phyloP scores from a whole-genome alignment of 2,329 filamentous ascomycete species.

The Sporothrix euskadiensis region DNA sequence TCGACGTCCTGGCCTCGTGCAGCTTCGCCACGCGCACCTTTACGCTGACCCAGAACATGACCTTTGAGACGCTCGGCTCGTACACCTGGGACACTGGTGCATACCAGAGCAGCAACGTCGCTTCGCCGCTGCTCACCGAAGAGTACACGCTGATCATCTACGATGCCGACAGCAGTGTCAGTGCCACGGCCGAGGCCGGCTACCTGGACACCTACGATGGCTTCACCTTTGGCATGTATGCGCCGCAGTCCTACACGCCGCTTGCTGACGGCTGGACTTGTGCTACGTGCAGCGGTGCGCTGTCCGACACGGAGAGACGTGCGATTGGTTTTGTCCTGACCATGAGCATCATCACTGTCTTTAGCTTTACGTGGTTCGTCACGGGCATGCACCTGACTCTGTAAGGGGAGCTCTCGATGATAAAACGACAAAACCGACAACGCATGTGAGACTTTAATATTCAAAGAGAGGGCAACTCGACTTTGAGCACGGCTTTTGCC shows the following conservation, averaged over 20 bases:
- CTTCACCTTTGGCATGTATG: constrained; percentile 62
- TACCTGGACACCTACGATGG: constrained; percentile 52
- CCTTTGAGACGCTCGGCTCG: constrained; percentile 51
- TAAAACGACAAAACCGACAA: neutral
- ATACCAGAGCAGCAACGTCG: constrained; percentile 49
- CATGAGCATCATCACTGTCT: constrained; percentile 58
- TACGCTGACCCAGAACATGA: constrained; percentile 65
- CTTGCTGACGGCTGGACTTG: constrained; percentile 55
- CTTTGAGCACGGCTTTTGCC: neutral
- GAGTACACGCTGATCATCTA: constrained; percentile 64
- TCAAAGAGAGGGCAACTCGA: neutral
- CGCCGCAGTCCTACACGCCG: constrained; percentile 52
- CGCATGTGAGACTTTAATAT: constrained; percentile 14
- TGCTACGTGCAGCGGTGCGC: constrained; percentile 57
- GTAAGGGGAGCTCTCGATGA: constrained; percentile 20
- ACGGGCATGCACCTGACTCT: constrained; percentile 46
- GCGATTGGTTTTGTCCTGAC: constrained; percentile 53
- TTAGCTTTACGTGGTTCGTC: constrained; percentile 67
- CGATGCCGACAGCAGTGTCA: constrained; percentile 56
- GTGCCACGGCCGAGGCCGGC: constrained; percentile 54
- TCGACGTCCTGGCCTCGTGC: constrained; percentile 62
- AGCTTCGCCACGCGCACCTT: constrained; percentile 54
- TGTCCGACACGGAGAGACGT: constrained; percentile 49
- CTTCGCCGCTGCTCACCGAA: constrained; percentile 52
- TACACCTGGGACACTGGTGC: constrained; percentile 61